phyloP scores from a whole-genome alignment of 257 asterid genomes.

The Striga asiatica region DNA sequence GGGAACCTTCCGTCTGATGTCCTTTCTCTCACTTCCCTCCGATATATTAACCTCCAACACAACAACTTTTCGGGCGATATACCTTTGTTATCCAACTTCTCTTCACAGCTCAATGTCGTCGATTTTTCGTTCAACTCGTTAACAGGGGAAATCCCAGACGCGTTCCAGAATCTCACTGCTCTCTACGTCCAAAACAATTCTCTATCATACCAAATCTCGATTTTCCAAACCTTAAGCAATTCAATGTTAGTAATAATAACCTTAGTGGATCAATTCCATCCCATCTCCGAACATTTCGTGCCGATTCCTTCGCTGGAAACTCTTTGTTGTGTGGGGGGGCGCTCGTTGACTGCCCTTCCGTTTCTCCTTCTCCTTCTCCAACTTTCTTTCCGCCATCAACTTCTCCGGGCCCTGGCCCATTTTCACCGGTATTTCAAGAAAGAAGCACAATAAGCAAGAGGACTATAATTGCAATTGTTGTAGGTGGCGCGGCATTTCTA shows the following conservation, averaged over 20 bases:
- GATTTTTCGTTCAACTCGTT: conserved; percentile 65
- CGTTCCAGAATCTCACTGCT: conserved; percentile 30
- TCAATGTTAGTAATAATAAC: conserved; percentile 44
- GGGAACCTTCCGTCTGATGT: conserved; percentile 57
- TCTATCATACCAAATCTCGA: conserved; percentile 47
- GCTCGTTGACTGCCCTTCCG: conserved; percentile 30
- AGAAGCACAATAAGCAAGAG: conserved; percentile 34
- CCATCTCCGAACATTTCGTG: conserved; percentile 40
- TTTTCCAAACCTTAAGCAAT: conserved; percentile 36
- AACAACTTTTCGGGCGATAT: conserved; percentile 50
- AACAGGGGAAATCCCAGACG: conserved; percentile 39
- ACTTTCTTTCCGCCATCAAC: conserved; percentile 21
- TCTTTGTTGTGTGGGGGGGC: conserved; percentile 60
- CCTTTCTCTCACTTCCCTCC: conserved; percentile 54
- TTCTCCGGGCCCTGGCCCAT: conserved; percentile 26
- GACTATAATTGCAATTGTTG: conserved; percentile 36
- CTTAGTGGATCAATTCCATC: conserved; percentile 57
- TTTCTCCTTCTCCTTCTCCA: conserved; percentile 36
- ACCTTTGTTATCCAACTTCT: conserved; percentile 30
- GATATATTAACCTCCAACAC: conserved; percentile 45
- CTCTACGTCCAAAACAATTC: conserved; percentile 62
- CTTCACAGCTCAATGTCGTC: conserved; percentile 38
- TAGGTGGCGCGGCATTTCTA: conserved; percentile 29
- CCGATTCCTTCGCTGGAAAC: conserved; percentile 60
- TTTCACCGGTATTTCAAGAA: conserved; percentile 22